Evolutionary conservation across 1,284 basidiomycete genomes (phyloP).

Genomic region (Microstroma glucosiphilum): DNA sequence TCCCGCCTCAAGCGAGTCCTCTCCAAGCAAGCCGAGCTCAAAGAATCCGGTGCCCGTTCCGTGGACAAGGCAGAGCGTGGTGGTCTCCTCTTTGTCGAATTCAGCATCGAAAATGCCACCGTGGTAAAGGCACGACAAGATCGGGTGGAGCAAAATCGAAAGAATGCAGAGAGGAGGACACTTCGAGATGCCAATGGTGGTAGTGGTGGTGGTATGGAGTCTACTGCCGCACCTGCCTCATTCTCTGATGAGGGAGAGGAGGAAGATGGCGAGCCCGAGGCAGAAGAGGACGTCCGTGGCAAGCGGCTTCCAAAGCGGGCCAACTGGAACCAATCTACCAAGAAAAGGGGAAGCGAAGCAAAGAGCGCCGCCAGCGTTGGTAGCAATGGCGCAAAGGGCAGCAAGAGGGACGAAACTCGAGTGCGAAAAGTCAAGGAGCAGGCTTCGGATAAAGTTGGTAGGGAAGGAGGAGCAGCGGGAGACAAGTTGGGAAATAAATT

Average conservation of each 20-base stretch:
- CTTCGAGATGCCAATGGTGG: background rate
- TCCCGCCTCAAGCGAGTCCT: constrained; percentile 32
- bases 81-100: constrained; percentile 44
- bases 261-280: constrained; percentile 11
- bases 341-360: background rate
- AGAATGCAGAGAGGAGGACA: constrained; percentile 7
- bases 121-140: constrained; percentile 38
- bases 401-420: constrained; percentile 7
- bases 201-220: background rate
- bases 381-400: background rate
- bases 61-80: constrained; percentile 36
- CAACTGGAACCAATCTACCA: constrained; percentile 10
- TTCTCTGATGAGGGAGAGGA: constrained; percentile 16
- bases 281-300: constrained; percentile 7
- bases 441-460: constrained; percentile 15
- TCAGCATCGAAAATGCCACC: constrained; percentile 46
- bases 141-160: constrained; percentile 9
- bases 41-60: constrained; percentile 12
- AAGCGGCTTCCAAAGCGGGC: background rate
- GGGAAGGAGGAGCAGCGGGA: constrained; percentile 14
- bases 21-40: constrained; percentile 26
- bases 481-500: constrained; percentile 15
- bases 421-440: constrained; percentile 9
- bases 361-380: too few relatives aligned
- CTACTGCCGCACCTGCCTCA: constrained; percentile 12